Percentiles rank a stretch among this genome's conserved stretches.
phyloP scores from a whole-genome alignment of 768 basidiomycete species.

The Lactarius deliciosus region DNA sequence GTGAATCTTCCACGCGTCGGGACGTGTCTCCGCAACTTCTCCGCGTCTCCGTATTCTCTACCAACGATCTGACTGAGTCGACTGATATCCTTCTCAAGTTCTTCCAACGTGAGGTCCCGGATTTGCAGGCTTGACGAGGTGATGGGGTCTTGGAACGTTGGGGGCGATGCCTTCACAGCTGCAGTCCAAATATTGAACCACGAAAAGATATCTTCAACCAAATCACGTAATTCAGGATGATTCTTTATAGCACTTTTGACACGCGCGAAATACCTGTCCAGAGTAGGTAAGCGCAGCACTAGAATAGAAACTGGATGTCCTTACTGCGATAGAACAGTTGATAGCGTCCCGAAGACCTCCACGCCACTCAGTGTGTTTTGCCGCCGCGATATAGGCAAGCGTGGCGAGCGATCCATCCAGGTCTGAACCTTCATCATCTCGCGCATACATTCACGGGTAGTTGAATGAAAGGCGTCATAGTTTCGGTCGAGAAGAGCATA shows the following conservation, averaged over 20 bases:
- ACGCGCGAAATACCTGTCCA: constrained; percentile 50
- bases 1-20: constrained; percentile 21
- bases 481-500: constrained; percentile 36
- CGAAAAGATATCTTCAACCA: constrained; percentile 43
- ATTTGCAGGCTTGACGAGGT: constrained; percentile 32
- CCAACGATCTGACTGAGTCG: constrained; percentile 46
- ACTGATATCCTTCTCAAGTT: constrained; percentile 38
- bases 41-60: constrained; percentile 46
- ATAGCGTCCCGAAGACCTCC: constrained; percentile 36
- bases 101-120: constrained; percentile 41
- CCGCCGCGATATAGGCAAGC: constrained; percentile 13
- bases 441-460: constrained; percentile 30
- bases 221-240: constrained; percentile 37
- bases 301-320: background rate
- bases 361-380: constrained; percentile 32
- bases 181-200: constrained; percentile 53
- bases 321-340: constrained; percentile 30
- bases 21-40: constrained; percentile 21
- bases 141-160: constrained; percentile 50
- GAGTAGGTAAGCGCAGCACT: background rate
- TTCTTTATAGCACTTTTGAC: constrained; percentile 53
- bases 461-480: constrained; percentile 31
- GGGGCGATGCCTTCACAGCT: constrained; percentile 40
- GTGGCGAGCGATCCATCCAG: constrained; percentile 32
- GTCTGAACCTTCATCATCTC: constrained; percentile 31